These are phyloP conservation scores for Exophiala alcalophila DNA, from an alignment of 2,329 filamentous ascomycete genomes.

Conservation along the genomic window DNA sequence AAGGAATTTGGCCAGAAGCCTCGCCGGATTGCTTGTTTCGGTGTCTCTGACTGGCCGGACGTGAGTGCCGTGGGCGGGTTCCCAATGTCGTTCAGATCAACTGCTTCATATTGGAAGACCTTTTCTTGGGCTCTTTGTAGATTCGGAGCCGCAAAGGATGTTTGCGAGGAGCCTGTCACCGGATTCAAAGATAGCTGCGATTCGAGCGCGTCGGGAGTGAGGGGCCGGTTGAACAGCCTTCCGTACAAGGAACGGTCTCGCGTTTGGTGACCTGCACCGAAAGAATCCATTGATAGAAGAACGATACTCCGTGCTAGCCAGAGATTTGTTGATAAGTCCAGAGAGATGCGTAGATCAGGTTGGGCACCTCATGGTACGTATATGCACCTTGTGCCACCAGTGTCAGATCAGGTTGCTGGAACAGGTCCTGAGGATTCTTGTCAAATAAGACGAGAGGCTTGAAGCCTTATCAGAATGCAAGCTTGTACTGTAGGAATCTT, in stretches of 20 bases:
- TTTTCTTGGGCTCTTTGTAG: slow-evolving; percentile 9
- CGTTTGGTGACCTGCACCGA: slow-evolving; percentile 13
- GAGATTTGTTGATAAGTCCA: too few relatives aligned
- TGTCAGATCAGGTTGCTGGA: too few relatives aligned
- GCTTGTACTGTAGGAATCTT: too few relatives aligned
- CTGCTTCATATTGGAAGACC: slow-evolving; percentile 6
- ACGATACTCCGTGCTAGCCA: too few relatives aligned
- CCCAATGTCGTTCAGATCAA: slow-evolving; percentile 7
- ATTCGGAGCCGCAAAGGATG: slow-evolving; percentile 9
- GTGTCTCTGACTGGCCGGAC: slow-evolving; percentile 7
- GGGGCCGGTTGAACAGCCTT: slow-evolving; percentile 10
- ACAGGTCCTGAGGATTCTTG: too few relatives aligned
- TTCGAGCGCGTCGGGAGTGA: slow-evolving; percentile 1
- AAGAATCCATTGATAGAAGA: slow-evolving; percentile 9
- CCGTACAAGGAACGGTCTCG: slow-evolving; percentile 14
- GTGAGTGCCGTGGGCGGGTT: slow-evolving; percentile 4
- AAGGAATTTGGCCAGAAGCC: slow-evolving; percentile 19
- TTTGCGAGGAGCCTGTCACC: slow-evolving; percentile 1
- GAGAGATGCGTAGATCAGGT: too few relatives aligned
- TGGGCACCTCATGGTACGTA: too few relatives aligned
- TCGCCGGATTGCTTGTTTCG: slow-evolving; percentile 19
- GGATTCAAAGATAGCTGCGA: slow-evolving; percentile 13
- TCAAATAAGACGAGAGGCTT: too few relatives aligned
- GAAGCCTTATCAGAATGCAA: too few relatives aligned
- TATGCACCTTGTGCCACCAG: too few relatives aligned